Percentiles rank a stretch among this genome's conserved stretches.
These are phyloP conservation scores for Neurospora pannonica DNA, from an alignment of 495 filamentous ascomycete species.

Conservation along the genomic window DNA sequence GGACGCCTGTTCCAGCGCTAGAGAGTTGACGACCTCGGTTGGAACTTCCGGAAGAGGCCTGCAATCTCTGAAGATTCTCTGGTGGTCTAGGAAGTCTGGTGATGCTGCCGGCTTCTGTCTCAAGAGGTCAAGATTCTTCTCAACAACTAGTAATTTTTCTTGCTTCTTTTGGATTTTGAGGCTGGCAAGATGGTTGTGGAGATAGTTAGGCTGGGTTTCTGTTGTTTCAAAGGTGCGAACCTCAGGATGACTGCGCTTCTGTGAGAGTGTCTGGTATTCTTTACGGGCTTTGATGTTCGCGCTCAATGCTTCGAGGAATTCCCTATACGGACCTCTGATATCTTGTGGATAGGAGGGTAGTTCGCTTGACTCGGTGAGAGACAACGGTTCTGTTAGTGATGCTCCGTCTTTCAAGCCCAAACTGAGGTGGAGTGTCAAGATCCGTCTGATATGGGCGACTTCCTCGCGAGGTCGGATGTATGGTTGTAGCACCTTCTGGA, in stretches of 20 bases:
- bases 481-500: conserved; percentile 22
- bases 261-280: conserved; percentile 30
- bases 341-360: conserved; percentile 10
- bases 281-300: conserved; percentile 47
- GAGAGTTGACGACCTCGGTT: conserved; percentile 33
- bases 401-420: conserved; percentile 21
- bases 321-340: conserved; percentile 27
- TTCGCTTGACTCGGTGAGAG: conserved; percentile 24
- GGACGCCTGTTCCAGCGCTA: conserved; percentile 22
- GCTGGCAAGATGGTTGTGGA: conserved; percentile 40
- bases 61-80: conserved; percentile 33
- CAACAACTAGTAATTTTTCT: conserved; percentile 40
- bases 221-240: neutral
- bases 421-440: conserved; percentile 30
- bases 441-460: conserved; percentile 29
- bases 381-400: conserved; percentile 22
- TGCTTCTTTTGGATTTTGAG: conserved; percentile 44
- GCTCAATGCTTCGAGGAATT: conserved; percentile 50
- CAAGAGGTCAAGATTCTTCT: conserved; percentile 36
- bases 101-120: conserved; percentile 45
- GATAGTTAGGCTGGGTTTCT: conserved; percentile 16
- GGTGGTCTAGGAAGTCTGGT: conserved; percentile 37
- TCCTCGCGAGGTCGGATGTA: conserved; percentile 37
- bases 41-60: conserved; percentile 39
- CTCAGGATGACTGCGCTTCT: conserved; percentile 8